Conservation (phyloP, 2,329 filamentous ascomycete genomes). For the Thermoascus crustaceus region DNA sequence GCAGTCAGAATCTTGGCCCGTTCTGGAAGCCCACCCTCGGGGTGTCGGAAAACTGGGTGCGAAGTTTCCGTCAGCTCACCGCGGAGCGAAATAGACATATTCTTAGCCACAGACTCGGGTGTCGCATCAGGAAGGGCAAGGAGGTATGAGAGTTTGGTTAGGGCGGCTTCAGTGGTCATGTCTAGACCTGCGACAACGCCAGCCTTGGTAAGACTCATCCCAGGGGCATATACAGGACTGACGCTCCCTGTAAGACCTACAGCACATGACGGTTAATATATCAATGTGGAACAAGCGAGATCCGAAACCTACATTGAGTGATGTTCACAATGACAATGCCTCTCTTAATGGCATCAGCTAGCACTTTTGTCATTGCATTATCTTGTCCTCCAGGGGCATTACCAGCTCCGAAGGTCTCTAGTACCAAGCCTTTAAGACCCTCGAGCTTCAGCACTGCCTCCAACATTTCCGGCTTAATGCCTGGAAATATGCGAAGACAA, state of each 20-base stretch:
- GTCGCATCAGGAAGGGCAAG: conserved; percentile 60
- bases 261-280: background rate
- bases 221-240: conserved; percentile 68
- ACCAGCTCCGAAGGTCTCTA: conserved; percentile 89
- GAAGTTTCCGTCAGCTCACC: conserved; percentile 78
- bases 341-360: conserved; percentile 66
- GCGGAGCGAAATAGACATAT: conserved; percentile 67
- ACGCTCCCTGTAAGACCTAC: conserved; percentile 58
- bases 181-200: conserved; percentile 87
- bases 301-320: conserved; percentile 64
- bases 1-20: conserved; percentile 62
- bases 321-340: conserved; percentile 85
- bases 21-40: conserved; percentile 49
- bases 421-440: conserved; percentile 69
- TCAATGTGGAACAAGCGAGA: conserved; percentile 34
- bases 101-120: conserved; percentile 55
- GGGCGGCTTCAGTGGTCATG: conserved; percentile 79
- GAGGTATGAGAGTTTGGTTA: conserved; percentile 84
- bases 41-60: conserved; percentile 67
- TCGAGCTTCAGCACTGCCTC: conserved; percentile 71
- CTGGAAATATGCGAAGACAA: conserved; percentile 81
- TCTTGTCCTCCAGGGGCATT: conserved; percentile 80
- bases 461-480: conserved; percentile 88
- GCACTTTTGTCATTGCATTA: conserved; percentile 67
- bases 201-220: conserved; percentile 67